Percentiles rank a stretch among this genome's conserved stretches.
These are phyloP conservation scores for Daldinia loculata DNA, from an alignment of 495 filamentous ascomycete species.

Conservation along the genomic window DNA sequence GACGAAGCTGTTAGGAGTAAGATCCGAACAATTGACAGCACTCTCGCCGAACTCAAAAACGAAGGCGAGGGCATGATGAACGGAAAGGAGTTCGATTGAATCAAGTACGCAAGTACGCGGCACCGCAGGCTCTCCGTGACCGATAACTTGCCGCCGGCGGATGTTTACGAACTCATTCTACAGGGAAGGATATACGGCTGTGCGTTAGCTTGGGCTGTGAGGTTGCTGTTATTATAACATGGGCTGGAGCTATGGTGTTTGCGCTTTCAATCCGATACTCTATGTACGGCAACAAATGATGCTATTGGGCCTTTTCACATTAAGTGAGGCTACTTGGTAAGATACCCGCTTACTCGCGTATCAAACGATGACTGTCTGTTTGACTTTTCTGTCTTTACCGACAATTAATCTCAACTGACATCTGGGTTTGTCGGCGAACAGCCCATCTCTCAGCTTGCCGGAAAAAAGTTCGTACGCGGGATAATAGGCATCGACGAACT, in stretches of 20 bases:
- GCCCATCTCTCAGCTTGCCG: conserved; percentile 70
- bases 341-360: conserved; percentile 34
- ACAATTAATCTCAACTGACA: conserved; percentile 77
- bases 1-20: conserved; percentile 63
- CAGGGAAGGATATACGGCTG: conserved; percentile 9
- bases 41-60: conserved; percentile 62
- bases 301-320: conserved; percentile 6
- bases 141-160: neutral
- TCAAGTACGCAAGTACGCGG: conserved; percentile 3
- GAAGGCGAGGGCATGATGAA: conserved; percentile 66
- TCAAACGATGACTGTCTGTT: conserved; percentile 65
- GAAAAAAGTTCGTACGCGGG: conserved; percentile 77
- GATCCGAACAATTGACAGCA: conserved; percentile 61
- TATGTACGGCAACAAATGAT: conserved; percentile 11
- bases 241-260: conserved; percentile 16
- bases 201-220: conserved; percentile 13
- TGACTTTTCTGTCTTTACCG: conserved; percentile 70
- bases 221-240: conserved; percentile 25
- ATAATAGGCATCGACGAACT: conserved; percentile 66
- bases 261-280: conserved; percentile 9
- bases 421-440: conserved; percentile 62
- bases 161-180: conserved; percentile 14
- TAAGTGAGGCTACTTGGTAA: conserved; percentile 34
- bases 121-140: conserved; percentile 9
- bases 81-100: conserved; percentile 57